Conservation (phyloP, 192 early-diverging fungal genomes). For the Entrophospora sp. region DNA sequence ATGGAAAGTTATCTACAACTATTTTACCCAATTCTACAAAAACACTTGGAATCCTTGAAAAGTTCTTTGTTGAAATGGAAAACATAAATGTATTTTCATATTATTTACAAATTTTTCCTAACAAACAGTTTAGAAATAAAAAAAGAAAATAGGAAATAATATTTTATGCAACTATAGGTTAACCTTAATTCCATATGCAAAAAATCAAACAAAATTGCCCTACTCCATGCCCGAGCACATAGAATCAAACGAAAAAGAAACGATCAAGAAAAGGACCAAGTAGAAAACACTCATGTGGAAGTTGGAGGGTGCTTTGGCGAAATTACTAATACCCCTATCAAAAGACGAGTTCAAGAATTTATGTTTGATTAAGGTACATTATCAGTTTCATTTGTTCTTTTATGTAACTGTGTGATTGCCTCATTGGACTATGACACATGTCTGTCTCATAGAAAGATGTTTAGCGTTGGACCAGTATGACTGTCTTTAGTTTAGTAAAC, state of each 20-base stretch:
- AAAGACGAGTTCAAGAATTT: no score
- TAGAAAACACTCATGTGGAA: not conserved
- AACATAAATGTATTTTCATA: not conserved
- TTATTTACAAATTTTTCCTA: no score
- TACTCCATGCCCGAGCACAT: slow-evolving; percentile 14
- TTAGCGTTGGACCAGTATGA: not conserved
- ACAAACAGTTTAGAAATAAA: no score
- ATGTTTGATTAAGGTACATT: no score
- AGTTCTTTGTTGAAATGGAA: slow-evolving; percentile 3
- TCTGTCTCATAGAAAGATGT: slow-evolving; percentile 1
- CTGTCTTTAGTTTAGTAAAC: not conserved
- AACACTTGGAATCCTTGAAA: slow-evolving; percentile 13
- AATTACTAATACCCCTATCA: not conserved
- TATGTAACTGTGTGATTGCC: slow-evolving; percentile 15
- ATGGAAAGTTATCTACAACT: slow-evolving; percentile 6
- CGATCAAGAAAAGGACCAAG: not conserved
- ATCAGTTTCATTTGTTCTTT: not conserved
- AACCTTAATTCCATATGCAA: slow-evolving; percentile 6
- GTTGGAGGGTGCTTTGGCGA: slow-evolving; percentile 14
- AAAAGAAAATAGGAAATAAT: no score
- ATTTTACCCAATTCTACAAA: slow-evolving; percentile 8
- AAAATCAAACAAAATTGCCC: slow-evolving; percentile 9
- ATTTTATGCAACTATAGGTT: slow-evolving; percentile 8
- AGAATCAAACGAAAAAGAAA: slow-evolving; percentile 10
- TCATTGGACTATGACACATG: not conserved